phyloP scores from a whole-genome alignment of 768 basidiomycete genomes.

The Wakefieldia striispora region DNA sequence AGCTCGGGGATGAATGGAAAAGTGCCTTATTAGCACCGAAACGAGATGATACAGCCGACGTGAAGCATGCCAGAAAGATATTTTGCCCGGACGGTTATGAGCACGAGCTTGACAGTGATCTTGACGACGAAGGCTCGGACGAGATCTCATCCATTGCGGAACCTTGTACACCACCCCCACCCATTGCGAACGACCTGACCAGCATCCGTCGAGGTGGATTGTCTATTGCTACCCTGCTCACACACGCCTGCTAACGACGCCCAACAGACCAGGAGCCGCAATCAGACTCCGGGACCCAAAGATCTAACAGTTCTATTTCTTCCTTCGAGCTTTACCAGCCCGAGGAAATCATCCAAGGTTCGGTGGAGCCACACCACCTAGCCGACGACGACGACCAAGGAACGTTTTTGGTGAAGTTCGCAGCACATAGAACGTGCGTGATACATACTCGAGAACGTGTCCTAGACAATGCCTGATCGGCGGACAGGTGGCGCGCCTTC shows the following conservation, averaged over 20 bases:
- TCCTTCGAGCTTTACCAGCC: conserved; percentile 3
- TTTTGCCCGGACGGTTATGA: conserved; percentile 11
- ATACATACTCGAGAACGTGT: neutral
- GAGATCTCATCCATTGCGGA: neutral
- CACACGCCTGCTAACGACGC: neutral
- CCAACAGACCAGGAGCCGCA: conserved; percentile 3
- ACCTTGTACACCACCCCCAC: neutral
- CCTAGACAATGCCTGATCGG: neutral
- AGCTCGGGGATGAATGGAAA: conserved; percentile 11
- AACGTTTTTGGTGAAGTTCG: conserved; percentile 5
- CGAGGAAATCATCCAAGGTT: neutral
- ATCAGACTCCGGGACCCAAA: neutral
- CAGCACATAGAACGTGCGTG: conserved; percentile 12
- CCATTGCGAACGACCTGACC: neutral
- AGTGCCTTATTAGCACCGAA: neutral
- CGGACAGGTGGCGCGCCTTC: conserved; percentile 14
- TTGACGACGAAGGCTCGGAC: conserved; percentile 20
- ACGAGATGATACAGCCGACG: neutral
- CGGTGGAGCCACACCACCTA: no score
- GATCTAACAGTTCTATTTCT: conserved; percentile 4
- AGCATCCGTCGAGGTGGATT: conserved; percentile 1
- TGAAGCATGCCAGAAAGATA: conserved; percentile 1
- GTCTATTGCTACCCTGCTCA: neutral
- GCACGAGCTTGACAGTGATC: conserved; percentile 24
- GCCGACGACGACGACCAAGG: no score